Conservation (phyloP, 148 eudicot species). For the Camellia granthamiana region DNA sequence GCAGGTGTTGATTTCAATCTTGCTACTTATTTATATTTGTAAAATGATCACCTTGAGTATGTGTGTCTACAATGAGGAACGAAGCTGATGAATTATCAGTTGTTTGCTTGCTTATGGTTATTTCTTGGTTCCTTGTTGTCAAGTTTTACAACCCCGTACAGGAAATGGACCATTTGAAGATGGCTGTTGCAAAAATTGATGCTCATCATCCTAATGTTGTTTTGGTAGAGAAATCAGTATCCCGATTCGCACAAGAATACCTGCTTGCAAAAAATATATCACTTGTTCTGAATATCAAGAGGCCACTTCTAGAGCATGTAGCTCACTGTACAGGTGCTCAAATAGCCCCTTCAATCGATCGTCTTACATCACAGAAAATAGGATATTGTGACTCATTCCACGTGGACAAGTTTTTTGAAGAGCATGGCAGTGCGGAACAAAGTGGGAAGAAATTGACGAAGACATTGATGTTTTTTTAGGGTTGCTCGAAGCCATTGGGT, state of each 20-base stretch:
- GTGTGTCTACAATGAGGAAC: no score
- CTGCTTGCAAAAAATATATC: conserved; percentile 85
- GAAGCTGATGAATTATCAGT: no score
- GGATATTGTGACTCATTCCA: conserved; percentile 86
- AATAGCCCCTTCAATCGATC: conserved; percentile 89
- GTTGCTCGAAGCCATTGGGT: conserved; percentile 95
- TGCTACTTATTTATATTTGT: conserved; percentile 1
- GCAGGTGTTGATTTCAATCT: conserved; percentile 56
- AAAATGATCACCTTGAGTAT: neutral
- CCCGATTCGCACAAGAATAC: conserved; percentile 89
- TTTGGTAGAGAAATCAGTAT: conserved; percentile 96
- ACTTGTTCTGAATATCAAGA: conserved; percentile 83
- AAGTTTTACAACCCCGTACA: conserved; percentile 21
- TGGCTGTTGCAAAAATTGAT: conserved; percentile 98
- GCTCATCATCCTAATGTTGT: conserved; percentile 76
- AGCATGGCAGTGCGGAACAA: conserved; percentile 83
- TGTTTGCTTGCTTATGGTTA: neutral
- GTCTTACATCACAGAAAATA: conserved; percentile 66
- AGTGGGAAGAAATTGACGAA: conserved; percentile 70
- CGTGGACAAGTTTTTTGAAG: conserved; percentile 72
- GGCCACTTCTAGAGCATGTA: conserved; percentile 90
- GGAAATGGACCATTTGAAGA: conserved; percentile 99
- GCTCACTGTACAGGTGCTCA: conserved; percentile 97
- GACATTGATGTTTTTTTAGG: conserved; percentile 96
- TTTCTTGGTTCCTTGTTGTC: conserved; percentile 10